These are phyloP conservation scores for Triticum urartu DNA, from an alignment of 176 grass and related monocot genomes.

Conservation along the genomic window DNA sequence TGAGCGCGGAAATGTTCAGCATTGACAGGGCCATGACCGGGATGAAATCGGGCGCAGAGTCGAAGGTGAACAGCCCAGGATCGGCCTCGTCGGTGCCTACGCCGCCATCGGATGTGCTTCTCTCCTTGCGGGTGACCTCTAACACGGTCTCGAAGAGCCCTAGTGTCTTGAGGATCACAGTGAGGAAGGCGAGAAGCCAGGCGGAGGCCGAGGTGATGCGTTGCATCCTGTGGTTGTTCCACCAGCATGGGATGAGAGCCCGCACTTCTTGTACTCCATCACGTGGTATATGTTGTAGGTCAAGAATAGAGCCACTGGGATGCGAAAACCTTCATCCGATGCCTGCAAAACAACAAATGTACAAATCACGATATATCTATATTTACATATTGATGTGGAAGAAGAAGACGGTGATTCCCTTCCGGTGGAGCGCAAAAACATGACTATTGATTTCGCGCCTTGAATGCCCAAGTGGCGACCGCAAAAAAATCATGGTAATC, in stretches of 20 bases:
- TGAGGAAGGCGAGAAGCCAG: conserved; percentile 53
- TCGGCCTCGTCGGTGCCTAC: not conserved
- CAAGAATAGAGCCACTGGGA: conserved; percentile 22
- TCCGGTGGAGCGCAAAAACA: too few relatives aligned
- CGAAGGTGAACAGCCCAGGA: conserved; percentile 50
- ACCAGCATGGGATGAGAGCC: conserved; percentile 39
- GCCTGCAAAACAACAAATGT: not conserved
- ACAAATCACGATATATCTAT: too few relatives aligned
- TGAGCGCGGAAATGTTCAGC: not conserved
- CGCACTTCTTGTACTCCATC: conserved; percentile 32
- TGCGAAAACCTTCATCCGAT: conserved; percentile 22
- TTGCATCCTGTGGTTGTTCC: conserved; percentile 65
- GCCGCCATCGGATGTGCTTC: not conserved
- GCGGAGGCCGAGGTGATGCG: conserved; percentile 27
- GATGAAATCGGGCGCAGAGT: conserved; percentile 45
- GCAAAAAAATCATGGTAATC: too few relatives aligned
- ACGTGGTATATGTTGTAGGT: conserved; percentile 13
- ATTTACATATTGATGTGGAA: too few relatives aligned
- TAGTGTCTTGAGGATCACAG: conserved; percentile 44
- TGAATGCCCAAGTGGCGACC: too few relatives aligned
- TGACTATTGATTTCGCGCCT: too few relatives aligned
- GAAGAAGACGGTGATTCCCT: too few relatives aligned
- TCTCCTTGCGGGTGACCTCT: conserved; percentile 55
- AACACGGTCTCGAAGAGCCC: conserved; percentile 54
- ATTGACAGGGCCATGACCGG: conserved; percentile 19